These are phyloP conservation scores for Mycena sp. DNA, from an alignment of 1,284 basidiomycete species.

Conservation along the genomic window DNA sequence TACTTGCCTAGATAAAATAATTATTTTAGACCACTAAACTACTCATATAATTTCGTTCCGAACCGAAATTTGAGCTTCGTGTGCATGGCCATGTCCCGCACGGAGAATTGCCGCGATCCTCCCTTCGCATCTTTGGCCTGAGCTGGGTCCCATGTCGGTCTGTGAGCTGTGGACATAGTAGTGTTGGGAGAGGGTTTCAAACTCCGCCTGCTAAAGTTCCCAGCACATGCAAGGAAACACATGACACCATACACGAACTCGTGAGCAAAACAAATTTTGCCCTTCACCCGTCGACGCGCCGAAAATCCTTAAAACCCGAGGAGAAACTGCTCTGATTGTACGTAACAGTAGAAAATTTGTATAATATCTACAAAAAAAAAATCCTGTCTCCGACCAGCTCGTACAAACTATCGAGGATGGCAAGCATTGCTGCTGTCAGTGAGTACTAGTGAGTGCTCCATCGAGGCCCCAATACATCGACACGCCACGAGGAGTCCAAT, in stretches of 20 bases:
- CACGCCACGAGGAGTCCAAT: background rate
- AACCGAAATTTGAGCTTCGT: conserved; percentile 97
- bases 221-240: background rate
- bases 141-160: conserved; percentile 90
- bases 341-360: no score
- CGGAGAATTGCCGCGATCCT: conserved; percentile 89
- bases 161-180: conserved; percentile 85
- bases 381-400: background rate
- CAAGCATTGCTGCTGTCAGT: conserved; percentile 1
- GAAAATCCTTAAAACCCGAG: no score
- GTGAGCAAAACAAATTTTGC: conserved; percentile 12
- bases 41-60: conserved; percentile 24
- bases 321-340: no score
- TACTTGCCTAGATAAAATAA: conserved; percentile 65
- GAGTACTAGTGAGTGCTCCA: no score
- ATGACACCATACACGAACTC: background rate
- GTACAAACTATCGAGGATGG: conserved; percentile 8
- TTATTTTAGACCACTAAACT: background rate
- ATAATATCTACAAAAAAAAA: no score
- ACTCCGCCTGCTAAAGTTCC: conserved; percentile 6
- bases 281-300: conserved; percentile 5
- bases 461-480: conserved; percentile 2
- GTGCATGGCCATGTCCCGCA: conserved; percentile 90
- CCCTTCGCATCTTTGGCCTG: conserved; percentile 88
- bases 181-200: conserved; percentile 6